phyloP scores from a whole-genome alignment of 331 rosid genomes.

The Erythrophleum ivorense region DNA sequence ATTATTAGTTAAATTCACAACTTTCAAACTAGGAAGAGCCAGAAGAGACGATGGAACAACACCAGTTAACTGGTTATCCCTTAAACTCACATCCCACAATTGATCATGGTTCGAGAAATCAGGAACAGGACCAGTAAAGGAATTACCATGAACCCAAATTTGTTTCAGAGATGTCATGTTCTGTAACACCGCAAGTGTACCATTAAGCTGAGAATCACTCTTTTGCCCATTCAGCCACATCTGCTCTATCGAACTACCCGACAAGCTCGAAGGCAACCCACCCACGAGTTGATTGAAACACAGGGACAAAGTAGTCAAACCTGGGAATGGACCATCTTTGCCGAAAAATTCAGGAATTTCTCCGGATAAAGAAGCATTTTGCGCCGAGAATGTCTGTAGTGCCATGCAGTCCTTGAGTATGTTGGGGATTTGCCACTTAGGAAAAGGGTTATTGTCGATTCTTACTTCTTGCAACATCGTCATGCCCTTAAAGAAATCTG shows the following conservation, averaged over 20 bases:
- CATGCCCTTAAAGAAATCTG: conserved; percentile 61
- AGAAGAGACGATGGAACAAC: conserved; percentile 68
- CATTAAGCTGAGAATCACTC: conserved; percentile 61
- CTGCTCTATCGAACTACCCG: conserved; percentile 51
- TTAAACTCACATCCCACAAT: conserved; percentile 48
- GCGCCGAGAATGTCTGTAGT: conserved; percentile 54
- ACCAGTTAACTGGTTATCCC: conserved; percentile 81
- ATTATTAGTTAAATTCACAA: conserved; percentile 75
- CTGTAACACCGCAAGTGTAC: conserved; percentile 61
- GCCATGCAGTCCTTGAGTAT: conserved; percentile 44
- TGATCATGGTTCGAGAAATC: conserved; percentile 50
- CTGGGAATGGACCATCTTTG: conserved; percentile 41
- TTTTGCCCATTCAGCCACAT: conserved; percentile 72
- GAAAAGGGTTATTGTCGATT: conserved; percentile 56
- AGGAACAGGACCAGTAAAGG: conserved; percentile 80
- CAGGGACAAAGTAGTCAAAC: conserved; percentile 53
- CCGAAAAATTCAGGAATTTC: conserved; percentile 63
- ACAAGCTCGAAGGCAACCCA: conserved; percentile 58
- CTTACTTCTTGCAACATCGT: conserved; percentile 42
- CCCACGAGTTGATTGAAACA: conserved; percentile 68
- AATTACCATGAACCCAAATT: conserved; percentile 63
- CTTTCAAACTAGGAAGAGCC: conserved; percentile 40
- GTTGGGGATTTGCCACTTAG: conserved; percentile 62
- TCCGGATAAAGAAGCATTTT: conserved; percentile 48
- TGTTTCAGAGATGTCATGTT: conserved; percentile 58